phyloP scores from a whole-genome alignment of 768 basidiomycete species.

The Tricholomella constricta region DNA sequence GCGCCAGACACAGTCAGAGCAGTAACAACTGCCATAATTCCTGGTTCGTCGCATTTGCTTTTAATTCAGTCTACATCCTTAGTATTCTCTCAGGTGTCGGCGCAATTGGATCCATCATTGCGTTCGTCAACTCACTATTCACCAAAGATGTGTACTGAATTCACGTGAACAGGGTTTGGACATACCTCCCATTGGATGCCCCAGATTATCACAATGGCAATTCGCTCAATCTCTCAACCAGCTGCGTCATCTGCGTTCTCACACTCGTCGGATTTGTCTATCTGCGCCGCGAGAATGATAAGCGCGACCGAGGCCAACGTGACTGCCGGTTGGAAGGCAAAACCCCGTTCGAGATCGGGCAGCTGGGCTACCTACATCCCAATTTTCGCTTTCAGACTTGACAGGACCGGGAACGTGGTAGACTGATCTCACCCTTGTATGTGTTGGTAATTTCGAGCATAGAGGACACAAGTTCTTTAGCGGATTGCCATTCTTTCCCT shows the following conservation, averaged over 20 bases:
- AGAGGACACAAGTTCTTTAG: too few relatives aligned
- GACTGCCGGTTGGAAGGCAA: conserved; percentile 43
- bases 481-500: too few relatives aligned
- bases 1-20: conserved; percentile 51
- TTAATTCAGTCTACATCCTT: not conserved
- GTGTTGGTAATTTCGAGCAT: too few relatives aligned
- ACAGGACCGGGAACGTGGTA: too few relatives aligned
- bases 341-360: conserved; percentile 35
- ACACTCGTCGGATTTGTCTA: conserved; percentile 34
- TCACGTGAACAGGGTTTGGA: conserved; percentile 39
- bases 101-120: conserved; percentile 45
- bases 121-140: conserved; percentile 30
- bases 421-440: too few relatives aligned
- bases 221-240: conserved; percentile 44
- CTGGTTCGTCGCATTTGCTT: conserved; percentile 26
- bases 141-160: not conserved
- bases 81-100: conserved; percentile 34
- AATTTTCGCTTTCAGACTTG: conserved; percentile 41
- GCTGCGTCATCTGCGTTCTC: conserved; percentile 31
- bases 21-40: conserved; percentile 44
- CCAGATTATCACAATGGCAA: conserved; percentile 52
- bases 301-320: conserved; percentile 43
- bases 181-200: conserved; percentile 46
- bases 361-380: conserved; percentile 49
- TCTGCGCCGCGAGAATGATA: conserved; percentile 43